Evolutionary conservation across 257 asterid genomes (phyloP).

Genomic region (Leonotis leonurus): DNA sequence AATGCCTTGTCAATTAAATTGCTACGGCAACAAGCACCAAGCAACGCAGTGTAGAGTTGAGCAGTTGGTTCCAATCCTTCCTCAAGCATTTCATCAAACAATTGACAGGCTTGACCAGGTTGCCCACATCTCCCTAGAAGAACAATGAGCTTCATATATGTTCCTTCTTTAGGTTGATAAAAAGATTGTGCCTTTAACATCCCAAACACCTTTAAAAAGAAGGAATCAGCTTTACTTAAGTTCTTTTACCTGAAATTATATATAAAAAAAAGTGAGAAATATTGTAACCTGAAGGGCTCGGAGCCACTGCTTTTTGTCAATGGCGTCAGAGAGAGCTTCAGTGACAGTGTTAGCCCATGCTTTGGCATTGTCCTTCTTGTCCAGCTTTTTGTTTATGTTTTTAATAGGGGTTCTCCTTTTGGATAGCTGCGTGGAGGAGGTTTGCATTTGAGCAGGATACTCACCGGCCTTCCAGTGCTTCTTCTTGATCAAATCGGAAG

Average conservation of each 20-base stretch:
- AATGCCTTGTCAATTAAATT: slow-evolving; percentile 58
- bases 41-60: slow-evolving; percentile 65
- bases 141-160: slow-evolving; percentile 78
- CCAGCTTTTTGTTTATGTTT: too few species aligned
- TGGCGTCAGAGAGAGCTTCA: slow-evolving; percentile 60
- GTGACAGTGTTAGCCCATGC: slow-evolving; percentile 73
- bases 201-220: slow-evolving; percentile 56
- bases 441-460: slow-evolving; percentile 41
- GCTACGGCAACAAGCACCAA: slow-evolving; percentile 68
- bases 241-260: not conserved
- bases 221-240: not conserved
- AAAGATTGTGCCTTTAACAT: slow-evolving; percentile 70
- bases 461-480: slow-evolving; percentile 68
- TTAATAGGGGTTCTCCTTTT: slow-evolving; percentile 44
- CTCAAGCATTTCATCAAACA: slow-evolving; percentile 67
- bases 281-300: slow-evolving; percentile 55
- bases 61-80: slow-evolving; percentile 66
- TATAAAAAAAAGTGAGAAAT: not conserved
- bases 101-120: slow-evolving; percentile 61
- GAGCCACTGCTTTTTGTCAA: slow-evolving; percentile 58
- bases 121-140: slow-evolving; percentile 87
- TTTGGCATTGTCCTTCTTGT: slow-evolving; percentile 41
- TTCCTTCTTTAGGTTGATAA: slow-evolving; percentile 78
- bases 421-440: slow-evolving; percentile 29
- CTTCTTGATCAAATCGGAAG: slow-evolving; percentile 25